Percentiles rank a stretch among this genome's conserved stretches.
Evolutionary conservation across 2,329 filamentous ascomycete genomes (phyloP).

Genomic region (Acephala macrosclerotiorum): DNA sequence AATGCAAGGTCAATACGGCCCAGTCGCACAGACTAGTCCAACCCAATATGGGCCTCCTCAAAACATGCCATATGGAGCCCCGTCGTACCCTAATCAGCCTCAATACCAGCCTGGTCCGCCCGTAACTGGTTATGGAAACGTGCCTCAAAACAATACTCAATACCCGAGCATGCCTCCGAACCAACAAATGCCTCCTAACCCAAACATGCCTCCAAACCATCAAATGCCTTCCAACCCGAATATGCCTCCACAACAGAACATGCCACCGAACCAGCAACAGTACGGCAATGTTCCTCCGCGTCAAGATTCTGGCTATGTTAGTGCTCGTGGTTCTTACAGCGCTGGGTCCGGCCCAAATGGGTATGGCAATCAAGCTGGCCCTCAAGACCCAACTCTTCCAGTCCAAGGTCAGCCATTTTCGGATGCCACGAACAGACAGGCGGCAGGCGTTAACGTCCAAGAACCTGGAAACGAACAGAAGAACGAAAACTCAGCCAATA

Average conservation of each 20-base stretch:
- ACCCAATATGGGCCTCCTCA: slow-evolving; percentile 29
- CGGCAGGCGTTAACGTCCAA: neutral
- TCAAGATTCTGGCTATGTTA: slow-evolving; percentile 44
- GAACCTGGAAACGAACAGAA: slow-evolving; percentile 5
- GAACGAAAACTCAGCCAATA: neutral
- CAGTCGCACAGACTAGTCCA: slow-evolving; percentile 24
- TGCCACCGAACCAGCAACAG: slow-evolving; percentile 12
- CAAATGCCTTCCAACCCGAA: too few relatives aligned
- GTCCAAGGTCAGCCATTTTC: slow-evolving; percentile 14
- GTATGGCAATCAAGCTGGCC: slow-evolving; percentile 20
- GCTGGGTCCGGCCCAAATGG: slow-evolving; percentile 29
- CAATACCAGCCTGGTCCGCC: slow-evolving; percentile 11
- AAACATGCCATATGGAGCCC: slow-evolving; percentile 10
- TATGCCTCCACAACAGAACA: neutral
- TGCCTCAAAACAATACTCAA: slow-evolving; percentile 6
- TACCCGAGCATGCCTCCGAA: neutral
- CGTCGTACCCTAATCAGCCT: slow-evolving; percentile 19
- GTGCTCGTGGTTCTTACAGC: slow-evolving; percentile 39
- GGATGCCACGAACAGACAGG: neutral
- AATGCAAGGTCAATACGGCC: slow-evolving; percentile 17
- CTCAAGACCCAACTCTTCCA: neutral
- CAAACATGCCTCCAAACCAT: too few relatives aligned
- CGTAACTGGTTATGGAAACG: slow-evolving; percentile 2
- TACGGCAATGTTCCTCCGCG: slow-evolving; percentile 29
- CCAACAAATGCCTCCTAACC: too few relatives aligned